phyloP scores from a whole-genome alignment of 345 rosid species.

The Barbarea vulgaris region DNA sequence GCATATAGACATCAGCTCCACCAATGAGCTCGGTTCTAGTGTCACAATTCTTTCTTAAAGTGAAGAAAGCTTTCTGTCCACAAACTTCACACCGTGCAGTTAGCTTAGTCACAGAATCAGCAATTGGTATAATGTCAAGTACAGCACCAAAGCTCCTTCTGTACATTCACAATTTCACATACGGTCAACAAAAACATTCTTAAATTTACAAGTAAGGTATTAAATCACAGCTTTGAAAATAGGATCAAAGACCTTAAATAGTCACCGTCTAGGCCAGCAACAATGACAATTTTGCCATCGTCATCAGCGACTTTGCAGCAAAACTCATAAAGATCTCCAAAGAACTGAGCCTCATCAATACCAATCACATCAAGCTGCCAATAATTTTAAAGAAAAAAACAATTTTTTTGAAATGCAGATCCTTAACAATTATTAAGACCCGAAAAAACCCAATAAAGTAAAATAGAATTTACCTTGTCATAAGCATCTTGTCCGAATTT shows the following conservation, averaged over 20 bases:
- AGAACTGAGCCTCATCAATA: constrained; percentile 93
- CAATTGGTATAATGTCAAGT: constrained; percentile 79
- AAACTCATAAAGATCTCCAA: constrained; percentile 90
- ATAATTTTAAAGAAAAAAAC: neutral
- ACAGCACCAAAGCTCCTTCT: constrained; percentile 90
- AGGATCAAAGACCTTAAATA: constrained; percentile 65
- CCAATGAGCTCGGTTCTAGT: constrained; percentile 72
- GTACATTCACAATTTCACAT: constrained; percentile 15
- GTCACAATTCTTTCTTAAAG: constrained; percentile 68
- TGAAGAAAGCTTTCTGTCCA: constrained; percentile 76
- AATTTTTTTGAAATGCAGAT: neutral
- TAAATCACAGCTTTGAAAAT: neutral
- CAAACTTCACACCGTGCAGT: constrained; percentile 85
- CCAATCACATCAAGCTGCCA: constrained; percentile 88
- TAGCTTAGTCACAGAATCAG: constrained; percentile 76
- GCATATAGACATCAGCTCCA: constrained; percentile 87
- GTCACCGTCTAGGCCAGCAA: constrained; percentile 91
- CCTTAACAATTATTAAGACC: constrained; percentile 15
- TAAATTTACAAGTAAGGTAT: neutral
- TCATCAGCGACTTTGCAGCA: constrained; percentile 82
- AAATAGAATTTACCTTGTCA: constrained; percentile 48
- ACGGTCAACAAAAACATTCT: neutral
- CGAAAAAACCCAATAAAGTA: neutral
- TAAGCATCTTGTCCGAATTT: constrained; percentile 67
- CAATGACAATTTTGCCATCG: constrained; percentile 74